phyloP scores from a whole-genome alignment of 257 asterid species.

The Coffea eugenioides region DNA sequence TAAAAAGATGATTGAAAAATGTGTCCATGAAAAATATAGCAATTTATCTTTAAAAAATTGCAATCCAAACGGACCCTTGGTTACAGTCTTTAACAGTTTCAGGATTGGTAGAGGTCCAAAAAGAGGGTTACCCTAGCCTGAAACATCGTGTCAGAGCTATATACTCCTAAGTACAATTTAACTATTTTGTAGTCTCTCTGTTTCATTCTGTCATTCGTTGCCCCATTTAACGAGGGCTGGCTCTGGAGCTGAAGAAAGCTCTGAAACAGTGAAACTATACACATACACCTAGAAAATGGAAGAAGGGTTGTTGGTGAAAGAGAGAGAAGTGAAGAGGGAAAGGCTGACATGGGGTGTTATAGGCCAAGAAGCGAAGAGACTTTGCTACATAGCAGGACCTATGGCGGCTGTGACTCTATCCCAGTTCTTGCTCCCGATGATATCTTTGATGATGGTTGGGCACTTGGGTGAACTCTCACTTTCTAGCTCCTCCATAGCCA shows the following conservation, averaged over 20 bases:
- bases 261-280: background rate
- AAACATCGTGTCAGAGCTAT: no score
- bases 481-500: slow-evolving; percentile 71
- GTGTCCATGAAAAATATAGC: no score
- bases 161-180: no score
- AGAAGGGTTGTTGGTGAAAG: slow-evolving; percentile 48
- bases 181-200: no score
- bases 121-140: no score
- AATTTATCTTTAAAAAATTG: no score
- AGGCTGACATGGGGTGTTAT: slow-evolving; percentile 38
- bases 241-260: background rate
- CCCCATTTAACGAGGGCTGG: background rate
- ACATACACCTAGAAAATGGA: slow-evolving; percentile 32
- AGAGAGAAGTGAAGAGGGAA: slow-evolving; percentile 7
- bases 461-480: slow-evolving; percentile 77
- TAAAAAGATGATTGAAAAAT: no score
- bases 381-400: slow-evolving; percentile 74
- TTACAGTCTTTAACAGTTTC: no score
- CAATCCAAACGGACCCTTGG: no score
- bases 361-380: slow-evolving; percentile 50
- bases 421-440: slow-evolving; percentile 40
- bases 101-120: no score
- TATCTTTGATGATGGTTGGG: slow-evolving; percentile 75
- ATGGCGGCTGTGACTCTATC: slow-evolving; percentile 73
- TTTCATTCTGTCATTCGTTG: background rate